phyloP scores from a whole-genome alignment of 805 yeast genomes.

The Metschnikowia kofuensis region DNA sequence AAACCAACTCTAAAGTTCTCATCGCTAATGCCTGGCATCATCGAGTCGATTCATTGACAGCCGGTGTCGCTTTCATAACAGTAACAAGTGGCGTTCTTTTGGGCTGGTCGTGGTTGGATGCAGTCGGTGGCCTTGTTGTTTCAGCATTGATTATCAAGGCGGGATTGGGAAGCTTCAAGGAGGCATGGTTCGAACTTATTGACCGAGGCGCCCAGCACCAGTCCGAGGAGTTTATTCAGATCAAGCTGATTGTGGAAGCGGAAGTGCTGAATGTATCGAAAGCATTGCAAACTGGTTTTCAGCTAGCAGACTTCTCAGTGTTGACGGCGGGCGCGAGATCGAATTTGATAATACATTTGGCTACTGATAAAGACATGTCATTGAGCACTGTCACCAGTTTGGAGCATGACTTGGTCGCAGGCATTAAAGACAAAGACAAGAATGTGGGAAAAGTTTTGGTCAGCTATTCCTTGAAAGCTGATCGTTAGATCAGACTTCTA shows the following conservation, averaged over 20 bases:
- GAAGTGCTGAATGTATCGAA: conserved; percentile 25
- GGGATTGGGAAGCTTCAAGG: conserved; percentile 70
- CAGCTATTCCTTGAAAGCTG: conserved; percentile 9
- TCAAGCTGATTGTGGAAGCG: conserved; percentile 39
- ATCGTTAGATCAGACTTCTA: neutral
- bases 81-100: conserved; percentile 82
- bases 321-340: conserved; percentile 60
- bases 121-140: conserved; percentile 87
- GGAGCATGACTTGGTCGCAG: conserved; percentile 15
- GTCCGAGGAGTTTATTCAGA: conserved; percentile 47
- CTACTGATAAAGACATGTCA: conserved; percentile 23
- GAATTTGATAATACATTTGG: conserved; percentile 31
- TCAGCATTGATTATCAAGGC: conserved; percentile 80
- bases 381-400: conserved; percentile 8
- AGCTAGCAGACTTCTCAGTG: conserved; percentile 42
- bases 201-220: conserved; percentile 62
- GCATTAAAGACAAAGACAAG: conserved; percentile 12
- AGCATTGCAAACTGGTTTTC: conserved; percentile 27
- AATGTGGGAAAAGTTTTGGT: conserved; percentile 18
- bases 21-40: conserved; percentile 99
- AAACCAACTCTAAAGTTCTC: conserved; percentile 80
- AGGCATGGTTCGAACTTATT: conserved; percentile 70
- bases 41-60: conserved; percentile 88
- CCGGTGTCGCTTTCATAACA: conserved; percentile 84
- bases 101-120: conserved; percentile 80